phyloP scores from a whole-genome alignment of 345 rosid species.

The Cardamine occulta region DNA sequence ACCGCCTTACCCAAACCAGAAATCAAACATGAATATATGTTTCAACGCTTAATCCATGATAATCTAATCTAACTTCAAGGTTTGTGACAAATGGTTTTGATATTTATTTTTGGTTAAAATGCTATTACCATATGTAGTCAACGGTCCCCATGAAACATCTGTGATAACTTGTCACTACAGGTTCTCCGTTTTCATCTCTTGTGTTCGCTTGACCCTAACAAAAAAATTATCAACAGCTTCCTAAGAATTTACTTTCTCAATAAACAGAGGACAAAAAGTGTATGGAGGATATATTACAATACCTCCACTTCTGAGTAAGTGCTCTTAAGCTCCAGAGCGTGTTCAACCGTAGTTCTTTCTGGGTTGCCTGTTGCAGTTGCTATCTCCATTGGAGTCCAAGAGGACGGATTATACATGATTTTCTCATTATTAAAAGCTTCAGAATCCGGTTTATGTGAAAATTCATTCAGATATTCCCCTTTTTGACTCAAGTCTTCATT shows the following conservation, averaged over 20 bases:
- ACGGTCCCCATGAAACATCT: slow-evolving; percentile 93
- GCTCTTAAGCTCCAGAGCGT: slow-evolving; percentile 73
- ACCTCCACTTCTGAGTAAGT: slow-evolving; percentile 89
- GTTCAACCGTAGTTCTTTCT: slow-evolving; percentile 61
- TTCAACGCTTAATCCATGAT: not conserved
- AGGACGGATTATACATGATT: slow-evolving; percentile 61
- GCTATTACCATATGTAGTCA: slow-evolving; percentile 84
- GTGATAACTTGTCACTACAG: slow-evolving; percentile 84
- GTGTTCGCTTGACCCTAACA: slow-evolving; percentile 70
- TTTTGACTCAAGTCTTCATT: slow-evolving; percentile 39
- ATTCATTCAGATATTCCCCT: slow-evolving; percentile 42
- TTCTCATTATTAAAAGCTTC: slow-evolving; percentile 43
- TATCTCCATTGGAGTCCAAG: slow-evolving; percentile 83
- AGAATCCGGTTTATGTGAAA: slow-evolving; percentile 45
- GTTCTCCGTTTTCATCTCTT: slow-evolving; percentile 79
- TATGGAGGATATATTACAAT: slow-evolving; percentile 19
- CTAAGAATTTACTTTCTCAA: not conserved
- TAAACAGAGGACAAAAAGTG: not conserved
- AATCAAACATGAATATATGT: not conserved
- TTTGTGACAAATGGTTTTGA: slow-evolving; percentile 3
- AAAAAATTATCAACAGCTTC: slow-evolving; percentile 11
- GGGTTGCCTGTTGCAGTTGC: slow-evolving; percentile 82
- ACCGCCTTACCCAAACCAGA: slow-evolving; percentile 58
- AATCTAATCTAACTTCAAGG: not conserved
- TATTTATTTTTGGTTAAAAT: not conserved